These are phyloP conservation scores for Suillus occidentalis DNA, from an alignment of 768 basidiomycete genomes.

Conservation along the genomic window DNA sequence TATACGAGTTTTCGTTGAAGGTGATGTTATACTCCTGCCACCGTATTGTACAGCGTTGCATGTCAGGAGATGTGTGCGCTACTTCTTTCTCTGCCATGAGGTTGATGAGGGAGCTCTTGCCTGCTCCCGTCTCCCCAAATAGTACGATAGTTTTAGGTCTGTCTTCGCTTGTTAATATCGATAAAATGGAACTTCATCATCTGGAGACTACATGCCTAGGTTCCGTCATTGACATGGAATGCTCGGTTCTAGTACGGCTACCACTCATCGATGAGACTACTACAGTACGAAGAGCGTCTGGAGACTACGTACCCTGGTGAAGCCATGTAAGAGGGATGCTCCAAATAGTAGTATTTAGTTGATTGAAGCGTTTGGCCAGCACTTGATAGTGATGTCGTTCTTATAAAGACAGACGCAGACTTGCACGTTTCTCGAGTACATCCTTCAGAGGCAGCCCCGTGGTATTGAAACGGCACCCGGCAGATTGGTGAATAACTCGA, in stretches of 20 bases:
- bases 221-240: too few relatives aligned
- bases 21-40: slow-evolving; percentile 23
- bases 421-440: neutral
- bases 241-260: neutral
- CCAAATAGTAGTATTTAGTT: neutral
- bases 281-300: neutral
- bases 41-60: slow-evolving; percentile 38
- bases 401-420: neutral
- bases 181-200: neutral
- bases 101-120: slow-evolving; percentile 47
- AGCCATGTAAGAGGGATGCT: neutral
- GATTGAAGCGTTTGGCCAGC: neutral
- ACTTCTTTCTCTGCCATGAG: slow-evolving; percentile 33
- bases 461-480: neutral
- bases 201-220: neutral
- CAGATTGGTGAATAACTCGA: neutral
- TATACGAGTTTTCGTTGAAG: slow-evolving; percentile 20
- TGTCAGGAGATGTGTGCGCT: slow-evolving; percentile 33
- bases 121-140: slow-evolving; percentile 34
- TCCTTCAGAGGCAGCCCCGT: neutral
- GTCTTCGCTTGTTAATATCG: neutral
- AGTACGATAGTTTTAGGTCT: slow-evolving; percentile 27
- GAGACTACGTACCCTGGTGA: neutral
- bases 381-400: neutral
- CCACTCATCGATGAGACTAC: neutral